Evolutionary conservation across 441 rosid species (phyloP), one percentile per base, ranked within the genome.

Genomic region (Gossypium lobatum): DNA sequence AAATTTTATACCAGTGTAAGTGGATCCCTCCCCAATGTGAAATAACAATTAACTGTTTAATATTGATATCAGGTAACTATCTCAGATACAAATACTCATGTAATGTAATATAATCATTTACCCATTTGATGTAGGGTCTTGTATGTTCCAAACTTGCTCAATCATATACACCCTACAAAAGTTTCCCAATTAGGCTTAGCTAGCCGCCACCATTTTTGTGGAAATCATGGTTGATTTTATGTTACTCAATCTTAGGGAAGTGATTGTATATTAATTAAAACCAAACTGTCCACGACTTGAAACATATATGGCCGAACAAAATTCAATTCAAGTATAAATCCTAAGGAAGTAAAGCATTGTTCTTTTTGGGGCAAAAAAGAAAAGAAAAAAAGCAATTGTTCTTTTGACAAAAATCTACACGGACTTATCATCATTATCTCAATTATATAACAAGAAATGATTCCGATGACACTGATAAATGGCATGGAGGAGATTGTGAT

Each of bases 341-440:
- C 50, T 57, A 45, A 59, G 6, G 42, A 77, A 82, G 82, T 66
- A 82, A 77, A 76, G 81, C 54, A 73, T 73, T 72, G 66, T 68
- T 73, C 59, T 70, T 21, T 46, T 39, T 34, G 60, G 11, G 5
- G 9, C 0, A 28, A 28, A 28, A 28, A n/a, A n/a, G n/a, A 28
- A n/a, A 46, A 45, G 52, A 52, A 26, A 26, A 3, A 3, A 28
- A 25, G 34, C 34, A 28, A 70, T 73, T 72, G 66, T 68, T 31
- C 37, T 31, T 31, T 31, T 31, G 37, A 5, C 37, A 75, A 64
- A 62, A n/a, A 1, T 34, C 28, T 7, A 31, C 34, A 42, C 21
- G 17, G 5, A 16, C 10, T 31, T 31, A 5, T 1, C 28, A 31
- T 26, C 18, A 34, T 3, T 7, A 18, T 17, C 42, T 59, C 39